phyloP scores from a whole-genome alignment of 768 basidiomycete species.

The Daedaleopsis sinensis region DNA sequence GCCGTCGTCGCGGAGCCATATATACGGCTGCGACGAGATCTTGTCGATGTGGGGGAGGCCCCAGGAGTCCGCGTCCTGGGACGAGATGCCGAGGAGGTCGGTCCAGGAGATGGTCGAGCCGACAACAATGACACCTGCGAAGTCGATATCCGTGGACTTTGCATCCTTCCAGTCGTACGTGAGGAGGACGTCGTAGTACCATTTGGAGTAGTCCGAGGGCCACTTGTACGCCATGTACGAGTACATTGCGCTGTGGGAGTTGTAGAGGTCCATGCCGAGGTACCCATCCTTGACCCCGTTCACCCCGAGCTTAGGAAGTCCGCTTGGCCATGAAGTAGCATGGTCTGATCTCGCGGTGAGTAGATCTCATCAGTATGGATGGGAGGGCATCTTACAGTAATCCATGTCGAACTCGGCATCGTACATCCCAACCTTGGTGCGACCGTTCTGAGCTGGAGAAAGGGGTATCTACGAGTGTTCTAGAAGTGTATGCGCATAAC shows the following conservation, averaged over 20 bases:
- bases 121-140: constrained; percentile 11
- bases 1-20: constrained; percentile 11
- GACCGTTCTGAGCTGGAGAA: background rate
- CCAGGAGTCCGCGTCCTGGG: constrained; percentile 1
- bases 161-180: constrained; percentile 14
- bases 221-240: constrained; percentile 13
- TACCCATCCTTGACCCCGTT: background rate
- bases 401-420: constrained; percentile 13
- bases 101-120: constrained; percentile 14
- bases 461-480: background rate
- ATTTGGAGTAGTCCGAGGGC: constrained; percentile 8
- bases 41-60: constrained; percentile 12
- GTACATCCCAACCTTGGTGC: constrained; percentile 7
- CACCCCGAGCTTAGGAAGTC: background rate
- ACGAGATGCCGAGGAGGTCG: constrained; percentile 7
- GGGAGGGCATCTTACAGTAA: constrained; percentile 7
- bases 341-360: background rate
- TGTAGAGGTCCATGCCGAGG: constrained; percentile 10
- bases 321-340: constrained; percentile 10
- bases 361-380: background rate
- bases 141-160: constrained; percentile 7
- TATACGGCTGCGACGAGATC: constrained; percentile 11
- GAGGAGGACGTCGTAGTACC: constrained; percentile 18
- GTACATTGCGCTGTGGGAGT: constrained; percentile 13
- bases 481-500: background rate